Conservation (phyloP, 1,139 yeast species). For the Nakaseomyces kungkrabaensis region DNA sequence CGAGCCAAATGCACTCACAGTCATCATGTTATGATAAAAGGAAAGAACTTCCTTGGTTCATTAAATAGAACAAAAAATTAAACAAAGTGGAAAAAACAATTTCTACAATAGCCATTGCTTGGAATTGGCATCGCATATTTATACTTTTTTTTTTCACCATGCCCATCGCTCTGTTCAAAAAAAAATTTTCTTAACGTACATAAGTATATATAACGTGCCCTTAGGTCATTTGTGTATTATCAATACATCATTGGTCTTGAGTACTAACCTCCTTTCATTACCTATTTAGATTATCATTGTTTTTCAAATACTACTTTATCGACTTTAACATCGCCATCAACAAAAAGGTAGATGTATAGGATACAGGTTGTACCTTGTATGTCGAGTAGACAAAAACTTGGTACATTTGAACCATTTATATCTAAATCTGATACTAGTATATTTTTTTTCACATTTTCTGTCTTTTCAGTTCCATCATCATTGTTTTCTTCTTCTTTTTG, state of each 20-base stretch:
- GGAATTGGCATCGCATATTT: neutral
- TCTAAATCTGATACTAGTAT: neutral
- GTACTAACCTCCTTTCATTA: neutral
- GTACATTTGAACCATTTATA: conserved; percentile 39
- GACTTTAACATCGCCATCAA: conserved; percentile 79
- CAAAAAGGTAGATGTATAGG: conserved; percentile 71
- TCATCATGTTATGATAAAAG: conserved; percentile 40
- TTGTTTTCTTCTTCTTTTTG: conserved; percentile 12
- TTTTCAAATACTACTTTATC: conserved; percentile 80
- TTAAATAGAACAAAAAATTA: neutral
- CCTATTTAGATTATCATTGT: conserved; percentile 29
- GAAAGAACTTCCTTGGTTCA: conserved; percentile 11
- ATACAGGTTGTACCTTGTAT: conserved; percentile 71
- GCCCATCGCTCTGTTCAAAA: neutral
- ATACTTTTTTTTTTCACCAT: neutral
- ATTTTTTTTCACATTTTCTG: neutral
- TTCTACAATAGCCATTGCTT: too few species aligned
- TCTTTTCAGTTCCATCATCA: conserved; percentile 5
- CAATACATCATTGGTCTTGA: too few species aligned
- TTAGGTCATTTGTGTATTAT: neutral
- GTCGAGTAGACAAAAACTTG: conserved; percentile 83
- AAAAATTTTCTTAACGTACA: neutral
- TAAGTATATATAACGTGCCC: too few species aligned
- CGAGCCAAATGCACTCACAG: conserved; percentile 82
- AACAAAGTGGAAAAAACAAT: too few species aligned